Base-by-base conservation (phyloP, 2,329 filamentous ascomycete species). In the Grosmannia penicillata region DNA sequence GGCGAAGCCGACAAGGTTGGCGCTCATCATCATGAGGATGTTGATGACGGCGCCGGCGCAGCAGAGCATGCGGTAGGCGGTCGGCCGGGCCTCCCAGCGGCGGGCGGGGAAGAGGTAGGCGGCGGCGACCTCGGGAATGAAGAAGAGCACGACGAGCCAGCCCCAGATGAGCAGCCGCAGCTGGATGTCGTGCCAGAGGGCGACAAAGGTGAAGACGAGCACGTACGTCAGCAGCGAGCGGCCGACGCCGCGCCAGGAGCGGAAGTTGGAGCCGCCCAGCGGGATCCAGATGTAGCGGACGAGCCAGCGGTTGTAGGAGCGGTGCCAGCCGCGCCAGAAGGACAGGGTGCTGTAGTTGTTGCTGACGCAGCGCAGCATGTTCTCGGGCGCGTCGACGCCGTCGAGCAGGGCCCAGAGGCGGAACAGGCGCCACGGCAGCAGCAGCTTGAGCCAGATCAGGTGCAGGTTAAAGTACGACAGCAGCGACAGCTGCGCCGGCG, bases 351-450 rank as follows among this genome's bases (percentile, higher is more conserved):
- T 87, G 63, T 87, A 95, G 57, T 96, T 96, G 63, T 98, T 77
- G 53, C 78, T 87, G 60, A 95, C 85, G 59, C 93, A 98, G 48
- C 91, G 82, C 39, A 95, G 74, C 85, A 98, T 95, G 62, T 98
- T 98, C 61, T 98, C 91, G 0, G 91, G 89, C 0, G 91, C 85
- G 53, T 98, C 91, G 48, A 98, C 75, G 44, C 83, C 84, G 55
- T 98, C 91, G 14, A 87, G 55, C 4, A 98, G 70, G 0, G 84
- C 70, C 91, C 91, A 98, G n/a, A 98, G 75, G 5, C 93, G 82
- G 72, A 96, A 96, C 56, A 96, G 80, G n/a, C 91, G 82, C 87
- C 89, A 98, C 1, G 91, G 91, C 8, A 98, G 75, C 5, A 98
- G 75, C 1, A 98, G 75, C 57, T 98, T 98, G 33, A 98, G 70